These are phyloP conservation scores for Neofusicoccum umdonicola DNA, from an alignment of 2,329 filamentous ascomycete genomes.

Conservation along the genomic window DNA sequence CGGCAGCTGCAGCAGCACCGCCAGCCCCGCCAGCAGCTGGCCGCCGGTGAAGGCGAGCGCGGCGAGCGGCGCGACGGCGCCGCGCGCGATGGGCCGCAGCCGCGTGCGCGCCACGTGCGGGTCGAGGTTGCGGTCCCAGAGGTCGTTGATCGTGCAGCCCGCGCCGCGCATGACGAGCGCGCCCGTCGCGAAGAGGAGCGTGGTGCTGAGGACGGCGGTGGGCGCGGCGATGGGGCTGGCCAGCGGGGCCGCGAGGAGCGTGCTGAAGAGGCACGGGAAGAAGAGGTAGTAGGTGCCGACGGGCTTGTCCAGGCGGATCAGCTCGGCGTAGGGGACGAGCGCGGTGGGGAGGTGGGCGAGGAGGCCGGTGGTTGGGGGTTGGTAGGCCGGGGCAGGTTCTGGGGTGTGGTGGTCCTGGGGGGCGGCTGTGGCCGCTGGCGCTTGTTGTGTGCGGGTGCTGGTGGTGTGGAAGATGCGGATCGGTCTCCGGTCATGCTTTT, in stretches of 20 bases:
- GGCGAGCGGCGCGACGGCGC: constrained; percentile 70
- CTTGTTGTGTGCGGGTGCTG: neutral
- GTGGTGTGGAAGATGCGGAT: constrained; percentile 6
- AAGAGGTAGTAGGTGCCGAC: constrained; percentile 81
- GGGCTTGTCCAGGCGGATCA: constrained; percentile 78
- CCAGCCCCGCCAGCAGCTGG: constrained; percentile 72
- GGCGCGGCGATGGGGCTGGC: constrained; percentile 60
- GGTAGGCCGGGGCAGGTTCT: constrained; percentile 45
- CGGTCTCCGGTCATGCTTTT: neutral
- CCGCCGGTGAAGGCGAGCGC: constrained; percentile 71
- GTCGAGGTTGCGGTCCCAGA: constrained; percentile 87
- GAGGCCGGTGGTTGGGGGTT: constrained; percentile 68
- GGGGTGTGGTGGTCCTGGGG: neutral
- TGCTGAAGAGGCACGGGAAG: constrained; percentile 82
- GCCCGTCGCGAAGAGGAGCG: constrained; percentile 68
- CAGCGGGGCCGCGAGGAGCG: constrained; percentile 73
- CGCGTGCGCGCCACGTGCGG: constrained; percentile 74
- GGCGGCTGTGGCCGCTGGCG: neutral
- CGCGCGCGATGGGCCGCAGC: constrained; percentile 75
- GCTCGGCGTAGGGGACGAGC: constrained; percentile 77
- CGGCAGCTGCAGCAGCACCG: constrained; percentile 73
- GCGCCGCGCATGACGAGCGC: constrained; percentile 84
- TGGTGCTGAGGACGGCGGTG: constrained; percentile 61
- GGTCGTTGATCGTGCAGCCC: constrained; percentile 85
- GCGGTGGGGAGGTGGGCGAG: constrained; percentile 66